Evolutionary conservation across 495 filamentous ascomycete genomes (phyloP).

Genomic region (Elaphomyces granulatus): DNA sequence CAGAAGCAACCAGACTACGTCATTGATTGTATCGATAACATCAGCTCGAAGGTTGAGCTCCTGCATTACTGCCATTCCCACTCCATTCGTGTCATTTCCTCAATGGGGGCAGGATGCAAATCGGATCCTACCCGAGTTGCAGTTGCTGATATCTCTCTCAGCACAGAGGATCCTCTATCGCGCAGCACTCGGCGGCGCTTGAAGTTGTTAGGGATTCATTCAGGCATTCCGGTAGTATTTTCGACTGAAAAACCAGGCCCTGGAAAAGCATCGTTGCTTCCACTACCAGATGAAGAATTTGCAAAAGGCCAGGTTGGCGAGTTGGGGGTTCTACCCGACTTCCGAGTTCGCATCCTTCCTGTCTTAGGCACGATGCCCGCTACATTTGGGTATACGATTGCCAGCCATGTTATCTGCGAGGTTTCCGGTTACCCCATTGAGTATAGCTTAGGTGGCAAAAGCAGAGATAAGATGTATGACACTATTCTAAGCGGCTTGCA

Average conservation of each 20-base stretch:
- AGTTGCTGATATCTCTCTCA: slow-evolving; percentile 82
- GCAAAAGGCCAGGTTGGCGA: slow-evolving; percentile 77
- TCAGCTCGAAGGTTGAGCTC: slow-evolving; percentile 86
- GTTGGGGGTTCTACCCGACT: slow-evolving; percentile 76
- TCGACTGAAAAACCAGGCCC: slow-evolving; percentile 84
- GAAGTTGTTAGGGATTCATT: slow-evolving; percentile 61
- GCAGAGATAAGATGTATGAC: slow-evolving; percentile 80
- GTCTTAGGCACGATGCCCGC: slow-evolving; percentile 96
- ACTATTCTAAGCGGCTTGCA: slow-evolving; percentile 57
- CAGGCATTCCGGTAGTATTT: slow-evolving; percentile 82
- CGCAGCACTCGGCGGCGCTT: slow-evolving; percentile 67
- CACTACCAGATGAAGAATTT: slow-evolving; percentile 79
- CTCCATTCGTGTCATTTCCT: slow-evolving; percentile 67
- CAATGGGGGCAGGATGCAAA: slow-evolving; percentile 97
- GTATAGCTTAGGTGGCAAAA: slow-evolving; percentile 60
- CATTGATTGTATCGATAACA: slow-evolving; percentile 97
- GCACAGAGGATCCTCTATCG: slow-evolving; percentile 81
- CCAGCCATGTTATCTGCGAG: slow-evolving; percentile 81
- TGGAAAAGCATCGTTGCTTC: slow-evolving; percentile 79
- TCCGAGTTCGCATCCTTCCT: slow-evolving; percentile 82
- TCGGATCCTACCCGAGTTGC: slow-evolving; percentile 86
- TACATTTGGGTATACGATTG: slow-evolving; percentile 78
- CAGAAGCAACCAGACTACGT: slow-evolving; percentile 66
- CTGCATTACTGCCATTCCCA: slow-evolving; percentile 74
- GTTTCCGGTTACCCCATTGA: slow-evolving; percentile 81